Evolutionary conservation across 2,329 filamentous ascomycete genomes (phyloP).

Genomic region (Fusarium sp.): DNA sequence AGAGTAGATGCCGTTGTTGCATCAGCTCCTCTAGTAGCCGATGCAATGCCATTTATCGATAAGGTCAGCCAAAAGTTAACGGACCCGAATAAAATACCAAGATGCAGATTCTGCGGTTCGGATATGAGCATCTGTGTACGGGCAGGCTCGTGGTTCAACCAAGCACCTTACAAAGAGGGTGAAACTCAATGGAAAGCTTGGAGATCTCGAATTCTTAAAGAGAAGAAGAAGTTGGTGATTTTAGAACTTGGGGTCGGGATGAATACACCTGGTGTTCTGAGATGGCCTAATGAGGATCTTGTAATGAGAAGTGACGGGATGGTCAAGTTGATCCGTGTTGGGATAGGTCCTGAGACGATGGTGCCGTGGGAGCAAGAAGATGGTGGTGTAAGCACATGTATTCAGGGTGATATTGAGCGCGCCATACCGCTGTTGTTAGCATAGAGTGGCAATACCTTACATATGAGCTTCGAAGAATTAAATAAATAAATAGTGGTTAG

Average conservation of each 20-base stretch:
- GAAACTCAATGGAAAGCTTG: constrained; percentile 34
- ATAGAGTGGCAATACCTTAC: neutral
- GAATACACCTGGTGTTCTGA: constrained; percentile 44
- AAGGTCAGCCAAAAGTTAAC: constrained; percentile 28
- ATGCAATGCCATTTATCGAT: constrained; percentile 20
- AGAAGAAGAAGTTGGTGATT: constrained; percentile 39
- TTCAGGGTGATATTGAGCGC: constrained; percentile 35
- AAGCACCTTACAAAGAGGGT: constrained; percentile 21
- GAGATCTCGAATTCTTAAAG: neutral
- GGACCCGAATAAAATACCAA: constrained; percentile 30
- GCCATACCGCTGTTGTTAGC: constrained; percentile 3
- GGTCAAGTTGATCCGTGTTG: constrained; percentile 38
- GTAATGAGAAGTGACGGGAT: constrained; percentile 20
- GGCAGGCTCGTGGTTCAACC: constrained; percentile 41
- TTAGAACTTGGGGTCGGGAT: constrained; percentile 42
- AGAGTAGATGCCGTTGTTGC: constrained; percentile 15
- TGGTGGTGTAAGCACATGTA: constrained; percentile 34
- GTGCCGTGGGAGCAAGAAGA: constrained; percentile 43
- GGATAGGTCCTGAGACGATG: constrained; percentile 39
- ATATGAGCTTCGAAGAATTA: too few relatives aligned
- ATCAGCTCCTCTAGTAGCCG: constrained; percentile 29
- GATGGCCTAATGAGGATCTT: constrained; percentile 46
- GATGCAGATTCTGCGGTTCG: constrained; percentile 34
- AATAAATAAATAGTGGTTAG: too few relatives aligned
- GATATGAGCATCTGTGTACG: constrained; percentile 46